Base-by-base conservation (phyloP, 225 moss, liverwort and hornwort species). In the Sphagnum contortum region DNA sequence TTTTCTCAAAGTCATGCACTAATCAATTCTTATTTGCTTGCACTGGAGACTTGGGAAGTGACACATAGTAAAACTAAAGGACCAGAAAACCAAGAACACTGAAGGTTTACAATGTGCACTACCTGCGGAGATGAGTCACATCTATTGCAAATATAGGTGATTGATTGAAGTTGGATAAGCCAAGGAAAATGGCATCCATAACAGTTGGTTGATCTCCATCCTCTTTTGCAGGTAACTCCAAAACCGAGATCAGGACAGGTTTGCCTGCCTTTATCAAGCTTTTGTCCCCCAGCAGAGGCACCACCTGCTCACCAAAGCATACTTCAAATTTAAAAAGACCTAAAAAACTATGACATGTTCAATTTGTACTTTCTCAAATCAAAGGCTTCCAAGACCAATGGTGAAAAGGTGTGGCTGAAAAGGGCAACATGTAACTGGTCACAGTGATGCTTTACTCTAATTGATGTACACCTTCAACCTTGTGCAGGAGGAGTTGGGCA, bases 81-180 rank as follows among this genome's bases (percentile, higher is more conserved):
- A 29, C 29, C 29, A 29, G 29, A 29, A 29, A 29, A 29, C 29
- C 29, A 29, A 29, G 29, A 29, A 29, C 29, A 29, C 29, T 29
- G 29, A 29, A 29, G 29, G 29, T 29, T 29, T 29, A 29, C 29
- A 29, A 29, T 29, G 29, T 29, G 29, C 29, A 29, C 29, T 88
- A 94, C 94, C 91, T 85, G 66, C 63, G 60, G 9, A 69, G 50
- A 50, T 78, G 70, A 66, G 75, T 78, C 66, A 91, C 50, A 60
- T 79, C 81, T 51, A 94, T 79, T 57, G 83, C 83, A 73, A 94
- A 94, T 47, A 94, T 72, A 48, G 94, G 94, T 61, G 78, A 78
- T 71, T 81, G 68, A 10, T 79, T 77, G 62, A 72, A 70, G 61
- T 76, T 81, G 5, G 86, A 85, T 50, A 94, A 61, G 56, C 94